phyloP scores from a whole-genome alignment of 768 basidiomycete species.

The Pholiota conissans region DNA sequence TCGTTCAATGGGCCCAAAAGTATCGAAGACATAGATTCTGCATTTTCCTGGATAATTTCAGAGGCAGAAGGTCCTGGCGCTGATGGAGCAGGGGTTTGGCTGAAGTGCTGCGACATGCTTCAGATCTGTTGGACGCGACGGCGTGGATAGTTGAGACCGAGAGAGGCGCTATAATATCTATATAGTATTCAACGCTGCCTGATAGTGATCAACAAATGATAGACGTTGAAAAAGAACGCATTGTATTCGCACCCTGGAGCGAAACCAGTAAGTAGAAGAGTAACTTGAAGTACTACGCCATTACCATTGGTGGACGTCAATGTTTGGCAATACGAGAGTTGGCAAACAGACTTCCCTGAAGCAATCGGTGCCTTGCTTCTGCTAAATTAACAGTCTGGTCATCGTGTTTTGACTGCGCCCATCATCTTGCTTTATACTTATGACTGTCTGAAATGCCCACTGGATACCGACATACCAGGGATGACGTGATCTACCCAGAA shows the following conservation, averaged over 20 bases:
- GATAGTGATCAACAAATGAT: background rate
- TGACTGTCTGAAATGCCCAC: constrained; percentile 26
- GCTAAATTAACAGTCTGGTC: background rate
- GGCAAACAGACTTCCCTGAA: background rate
- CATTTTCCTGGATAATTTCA: constrained; percentile 3
- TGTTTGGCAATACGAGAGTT: background rate
- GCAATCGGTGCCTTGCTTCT: background rate
- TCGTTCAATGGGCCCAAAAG: constrained; percentile 63
- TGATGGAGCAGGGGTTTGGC: constrained; percentile 8
- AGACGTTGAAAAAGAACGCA: background rate
- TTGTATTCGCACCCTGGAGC: background rate
- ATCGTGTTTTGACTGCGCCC: background rate
- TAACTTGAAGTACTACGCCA: background rate
- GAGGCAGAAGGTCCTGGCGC: constrained; percentile 11
- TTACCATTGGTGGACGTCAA: background rate
- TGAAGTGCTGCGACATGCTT: constrained; percentile 18
- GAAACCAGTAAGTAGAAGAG: background rate
- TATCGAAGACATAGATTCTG: constrained; percentile 57
- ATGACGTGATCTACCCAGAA: constrained; percentile 30
- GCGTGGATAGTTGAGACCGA: background rate
- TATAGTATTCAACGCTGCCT: too few relatives aligned
- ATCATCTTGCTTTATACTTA: constrained; percentile 7
- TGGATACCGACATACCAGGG: constrained; percentile 21
- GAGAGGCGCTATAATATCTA: background rate
- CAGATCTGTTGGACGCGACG: background rate